Base-by-base conservation (phyloP, 73 alveolate genomes). In the Paramecium primaurelia region DNA sequence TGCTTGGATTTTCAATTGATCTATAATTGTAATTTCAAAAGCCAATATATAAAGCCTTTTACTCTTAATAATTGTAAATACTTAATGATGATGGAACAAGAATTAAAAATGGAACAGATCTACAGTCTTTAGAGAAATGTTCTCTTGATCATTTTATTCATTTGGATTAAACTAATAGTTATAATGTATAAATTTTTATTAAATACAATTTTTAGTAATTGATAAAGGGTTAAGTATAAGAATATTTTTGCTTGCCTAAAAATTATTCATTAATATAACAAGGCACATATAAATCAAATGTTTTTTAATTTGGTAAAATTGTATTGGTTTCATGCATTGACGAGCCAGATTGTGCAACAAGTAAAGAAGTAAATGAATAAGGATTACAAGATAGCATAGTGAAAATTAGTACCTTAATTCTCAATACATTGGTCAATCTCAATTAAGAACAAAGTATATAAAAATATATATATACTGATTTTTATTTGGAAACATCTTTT, bases 1-100 rank as follows among this genome's bases (percentile, higher is more conserved):
- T 80, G 91, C 30, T 80, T 26, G 91, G 58, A 22, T 42, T 80
- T 44, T 45, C 44, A 20, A 45, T 80, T 26, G 91, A 80, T 44
- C 47, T 26, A 20, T 42, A 59, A 42, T 30, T 22, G 16, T 4
- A 73, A 34, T 40, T 73, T 20, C 16, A 38, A 73, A 73, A 73
- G 42, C 58, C 60, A 36, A 20, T 73, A 36, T 37, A 1, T 4
- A 73, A 73, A 37, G 34, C 32, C 26, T 73, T 16, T 12, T 73
- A 73, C 22, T 5, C n/a, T 2, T 25, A 73, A 36, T 34, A 37
- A 32, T 34, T 32, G 37, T 38, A 73, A 36, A 73, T 22, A 30
- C 9, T 40, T 11, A 30, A 32, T 36, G 6, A 64, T n/a, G 28
- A 73, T 36, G 87, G 87, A 16, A 36, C 59, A 16, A 37, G n/a